Conservation (phyloP, 345 rosid genomes). For the Aethionema arabicum region DNA sequence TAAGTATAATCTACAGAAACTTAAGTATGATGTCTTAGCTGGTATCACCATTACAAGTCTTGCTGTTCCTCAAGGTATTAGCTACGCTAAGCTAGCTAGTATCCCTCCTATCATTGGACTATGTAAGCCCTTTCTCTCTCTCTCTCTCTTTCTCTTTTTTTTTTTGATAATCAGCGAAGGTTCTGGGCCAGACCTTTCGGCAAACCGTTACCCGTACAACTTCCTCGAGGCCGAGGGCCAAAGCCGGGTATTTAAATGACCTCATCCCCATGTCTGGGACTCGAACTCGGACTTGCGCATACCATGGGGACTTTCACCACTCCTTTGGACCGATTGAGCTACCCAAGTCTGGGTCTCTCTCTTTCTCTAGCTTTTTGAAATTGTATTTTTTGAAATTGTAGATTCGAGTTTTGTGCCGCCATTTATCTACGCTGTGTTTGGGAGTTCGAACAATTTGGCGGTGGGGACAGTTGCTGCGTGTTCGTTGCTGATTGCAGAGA, state of each 20-base stretch:
- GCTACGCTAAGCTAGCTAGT: conserved; percentile 83
- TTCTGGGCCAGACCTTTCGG: no score
- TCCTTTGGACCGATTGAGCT: no score
- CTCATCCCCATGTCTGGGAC: no score
- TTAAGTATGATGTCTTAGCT: conserved; percentile 71
- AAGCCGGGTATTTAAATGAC: no score
- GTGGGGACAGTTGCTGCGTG: conserved; percentile 88
- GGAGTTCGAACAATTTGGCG: conserved; percentile 82
- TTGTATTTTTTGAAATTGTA: conserved; percentile 20
- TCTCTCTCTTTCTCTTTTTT: background rate
- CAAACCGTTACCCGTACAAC: no score
- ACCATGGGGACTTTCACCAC: no score
- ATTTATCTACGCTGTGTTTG: conserved; percentile 66
- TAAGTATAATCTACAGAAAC: conserved; percentile 43
- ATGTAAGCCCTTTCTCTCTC: conserved; percentile 47
- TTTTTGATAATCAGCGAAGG: no score
- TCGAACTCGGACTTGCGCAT: no score
- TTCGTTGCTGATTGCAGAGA: conserved; percentile 57
- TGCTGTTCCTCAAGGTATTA: conserved; percentile 94
- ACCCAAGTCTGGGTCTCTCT: no score
- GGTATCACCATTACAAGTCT: conserved; percentile 90
- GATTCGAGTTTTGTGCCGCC: conserved; percentile 95
- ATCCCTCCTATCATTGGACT: conserved; percentile 86
- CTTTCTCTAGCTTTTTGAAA: background rate
- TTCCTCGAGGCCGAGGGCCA: no score